A percentile compares a stretch with the other conserved stretches of the same genome.
These are phyloP conservation scores for Cutaneotrichosporon mucoides DNA, from an alignment of 1,284 basidiomycete genomes.

Conservation along the genomic window DNA sequence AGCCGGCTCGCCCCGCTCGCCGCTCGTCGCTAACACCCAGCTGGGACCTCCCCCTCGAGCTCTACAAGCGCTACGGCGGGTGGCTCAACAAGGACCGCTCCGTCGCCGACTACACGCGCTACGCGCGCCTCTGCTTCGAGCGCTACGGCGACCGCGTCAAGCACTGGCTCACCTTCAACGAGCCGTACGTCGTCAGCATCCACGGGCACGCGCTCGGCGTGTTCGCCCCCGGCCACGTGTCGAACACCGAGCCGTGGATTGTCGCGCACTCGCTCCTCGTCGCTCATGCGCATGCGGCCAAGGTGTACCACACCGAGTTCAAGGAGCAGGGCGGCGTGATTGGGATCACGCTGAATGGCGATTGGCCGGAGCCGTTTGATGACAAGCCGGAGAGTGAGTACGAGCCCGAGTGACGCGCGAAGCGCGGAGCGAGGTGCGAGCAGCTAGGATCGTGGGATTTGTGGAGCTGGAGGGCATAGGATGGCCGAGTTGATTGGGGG, in stretches of 20 bases:
- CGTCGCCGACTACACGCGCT: slow-evolving; percentile 61
- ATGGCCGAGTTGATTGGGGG: no score
- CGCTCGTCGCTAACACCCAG: slow-evolving; percentile 20
- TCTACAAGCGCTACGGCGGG: slow-evolving; percentile 68
- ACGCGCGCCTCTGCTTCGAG: slow-evolving; percentile 66
- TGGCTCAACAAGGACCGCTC: slow-evolving; percentile 59
- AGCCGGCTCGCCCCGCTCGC: no score
- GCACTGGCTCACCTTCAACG: slow-evolving; percentile 63
- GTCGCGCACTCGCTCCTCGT: slow-evolving; percentile 66
- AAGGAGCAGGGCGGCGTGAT: slow-evolving; percentile 54
- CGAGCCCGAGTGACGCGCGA: no score
- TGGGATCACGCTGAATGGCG: slow-evolving; percentile 69
- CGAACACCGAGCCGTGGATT: slow-evolving; percentile 68
- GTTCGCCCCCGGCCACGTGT: slow-evolving; percentile 52
- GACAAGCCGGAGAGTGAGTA: slow-evolving; percentile 61
- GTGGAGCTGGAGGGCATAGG: no score
- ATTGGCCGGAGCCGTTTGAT: slow-evolving; percentile 67
- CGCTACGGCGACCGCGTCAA: slow-evolving; percentile 70
- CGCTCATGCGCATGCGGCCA: slow-evolving; percentile 62
- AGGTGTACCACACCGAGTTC: slow-evolving; percentile 62
- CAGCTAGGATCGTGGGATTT: no score
- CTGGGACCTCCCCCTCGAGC: slow-evolving; percentile 69
- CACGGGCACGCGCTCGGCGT: slow-evolving; percentile 55
- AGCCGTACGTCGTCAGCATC: slow-evolving; percentile 68
- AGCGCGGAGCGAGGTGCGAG: no score